Evolutionary conservation across 148 eudicot species (phyloP).

Genomic region (Nepenthes gracilis): DNA sequence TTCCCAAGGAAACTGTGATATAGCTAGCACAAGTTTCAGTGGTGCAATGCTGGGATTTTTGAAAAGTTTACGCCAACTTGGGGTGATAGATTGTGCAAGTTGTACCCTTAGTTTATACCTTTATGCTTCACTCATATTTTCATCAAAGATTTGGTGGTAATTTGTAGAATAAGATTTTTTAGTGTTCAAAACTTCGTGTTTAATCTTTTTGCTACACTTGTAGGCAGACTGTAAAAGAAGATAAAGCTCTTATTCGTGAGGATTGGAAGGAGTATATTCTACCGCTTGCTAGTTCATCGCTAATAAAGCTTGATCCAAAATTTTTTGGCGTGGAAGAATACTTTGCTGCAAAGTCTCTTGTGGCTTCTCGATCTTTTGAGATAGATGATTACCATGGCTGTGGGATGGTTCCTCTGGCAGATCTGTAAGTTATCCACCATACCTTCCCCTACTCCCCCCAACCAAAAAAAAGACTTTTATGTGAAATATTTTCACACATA

Average conservation of each 20-base stretch:
- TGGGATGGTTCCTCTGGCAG: conserved; percentile 98
- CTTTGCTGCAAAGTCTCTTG: conserved; percentile 81
- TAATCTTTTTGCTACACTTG: conserved; percentile 13
- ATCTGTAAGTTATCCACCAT: conserved; percentile 49
- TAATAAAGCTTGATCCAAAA: conserved; percentile 30
- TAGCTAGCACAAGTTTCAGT: no score
- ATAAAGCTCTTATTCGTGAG: conserved; percentile 50
- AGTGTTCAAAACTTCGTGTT: not conserved
- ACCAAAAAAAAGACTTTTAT: no score
- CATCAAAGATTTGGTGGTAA: no score
- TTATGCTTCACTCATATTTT: no score
- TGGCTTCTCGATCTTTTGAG: conserved; percentile 85
- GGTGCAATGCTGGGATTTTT: no score
- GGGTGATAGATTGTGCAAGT: no score
- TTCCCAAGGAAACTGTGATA: no score
- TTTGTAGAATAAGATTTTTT: no score
- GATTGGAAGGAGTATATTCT: conserved; percentile 82
- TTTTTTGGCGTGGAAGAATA: conserved; percentile 61
- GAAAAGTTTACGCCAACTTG: no score
- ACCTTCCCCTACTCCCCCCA: no score
- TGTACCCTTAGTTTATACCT: no score
- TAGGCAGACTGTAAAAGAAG: conserved; percentile 82
- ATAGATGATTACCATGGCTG: conserved; percentile 79
- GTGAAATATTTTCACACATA: no score
- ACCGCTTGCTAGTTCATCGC: conserved; percentile 42